Evolutionary conservation across 2,329 filamentous ascomycete genomes (phyloP).

Genomic region (Metarhizium robertsii): DNA sequence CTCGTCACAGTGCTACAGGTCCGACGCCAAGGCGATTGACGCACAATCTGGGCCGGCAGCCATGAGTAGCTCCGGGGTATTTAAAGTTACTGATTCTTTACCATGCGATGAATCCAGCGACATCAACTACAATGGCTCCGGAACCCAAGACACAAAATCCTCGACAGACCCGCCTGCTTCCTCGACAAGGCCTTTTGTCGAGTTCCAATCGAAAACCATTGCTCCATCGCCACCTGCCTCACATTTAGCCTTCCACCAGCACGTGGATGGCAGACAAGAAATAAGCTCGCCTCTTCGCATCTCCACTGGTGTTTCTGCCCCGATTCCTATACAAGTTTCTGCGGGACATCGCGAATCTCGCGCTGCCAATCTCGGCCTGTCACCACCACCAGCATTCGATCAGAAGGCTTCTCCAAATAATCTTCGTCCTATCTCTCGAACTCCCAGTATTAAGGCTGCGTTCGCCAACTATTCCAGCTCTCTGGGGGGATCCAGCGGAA

Average conservation of each 20-base stretch:
- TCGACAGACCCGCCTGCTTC: slow-evolving; percentile 8
- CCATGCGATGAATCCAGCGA: slow-evolving; percentile 12
- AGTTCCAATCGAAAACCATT: slow-evolving; percentile 19
- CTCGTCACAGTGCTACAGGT: background rate
- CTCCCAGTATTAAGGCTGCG: slow-evolving; percentile 52
- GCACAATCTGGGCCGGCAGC: slow-evolving; percentile 8
- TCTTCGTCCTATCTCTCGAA: slow-evolving; percentile 45
- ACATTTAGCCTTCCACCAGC: slow-evolving; percentile 8
- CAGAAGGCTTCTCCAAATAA: slow-evolving; percentile 20
- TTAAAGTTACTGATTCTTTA: slow-evolving; percentile 17
- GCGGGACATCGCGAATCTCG: slow-evolving; percentile 21
- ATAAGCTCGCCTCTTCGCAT: slow-evolving; percentile 24
- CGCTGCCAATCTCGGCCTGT: slow-evolving; percentile 23
- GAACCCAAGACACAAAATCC: slow-evolving; percentile 5
- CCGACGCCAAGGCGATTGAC: background rate
- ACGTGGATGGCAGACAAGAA: slow-evolving; percentile 5
- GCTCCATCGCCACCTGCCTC: slow-evolving; percentile 24
- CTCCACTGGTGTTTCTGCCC: slow-evolving; percentile 24
- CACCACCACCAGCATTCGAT: slow-evolving; percentile 19
- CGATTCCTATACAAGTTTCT: slow-evolving; percentile 8
- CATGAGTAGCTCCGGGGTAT: slow-evolving; percentile 21
- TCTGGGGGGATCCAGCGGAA: slow-evolving; percentile 52
- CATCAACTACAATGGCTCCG: slow-evolving; percentile 3
- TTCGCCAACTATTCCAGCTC: slow-evolving; percentile 39
- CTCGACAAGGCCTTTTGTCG: slow-evolving; percentile 12